Percentiles rank a stretch among this genome's conserved stretches.
Evolutionary conservation across 1,284 basidiomycete species (phyloP).

Genomic region (Ustilago shanxiensis): DNA sequence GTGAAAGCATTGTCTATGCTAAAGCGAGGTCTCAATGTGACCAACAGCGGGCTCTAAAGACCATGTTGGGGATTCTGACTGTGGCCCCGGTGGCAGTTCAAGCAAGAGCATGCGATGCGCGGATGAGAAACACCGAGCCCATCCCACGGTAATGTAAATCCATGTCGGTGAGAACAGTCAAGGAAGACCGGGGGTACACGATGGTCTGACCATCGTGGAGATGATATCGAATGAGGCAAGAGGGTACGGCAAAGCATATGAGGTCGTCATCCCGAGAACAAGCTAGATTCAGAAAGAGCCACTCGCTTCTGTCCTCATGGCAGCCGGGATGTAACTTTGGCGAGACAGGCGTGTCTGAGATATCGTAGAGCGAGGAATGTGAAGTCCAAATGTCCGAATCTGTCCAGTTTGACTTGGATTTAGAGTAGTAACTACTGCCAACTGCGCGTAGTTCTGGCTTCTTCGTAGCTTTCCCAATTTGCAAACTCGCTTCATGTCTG

Average conservation of each 20-base stretch:
- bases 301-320: slow-evolving; percentile 14
- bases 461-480: no score
- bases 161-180: background rate
- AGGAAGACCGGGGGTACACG: background rate
- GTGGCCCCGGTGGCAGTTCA: background rate
- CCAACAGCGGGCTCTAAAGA: background rate
- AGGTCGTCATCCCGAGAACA: slow-evolving; percentile 5
- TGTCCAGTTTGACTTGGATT: slow-evolving; percentile 17
- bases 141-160: background rate
- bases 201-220: no score
- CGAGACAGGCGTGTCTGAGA: slow-evolving; percentile 46
- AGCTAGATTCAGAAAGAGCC: slow-evolving; percentile 36
- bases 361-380: slow-evolving; percentile 34
- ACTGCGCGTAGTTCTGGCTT: no score
- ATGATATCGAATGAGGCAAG: background rate
- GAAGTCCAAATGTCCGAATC: background rate
- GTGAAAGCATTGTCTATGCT: background rate
- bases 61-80: background rate
- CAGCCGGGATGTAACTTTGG: slow-evolving; percentile 15
- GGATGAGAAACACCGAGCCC: background rate
- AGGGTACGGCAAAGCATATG: background rate
- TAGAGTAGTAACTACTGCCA: no score
- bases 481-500: no score
- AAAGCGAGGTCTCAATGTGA: background rate
- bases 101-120: slow-evolving; percentile 1